Evolutionary conservation across 2,329 filamentous ascomycete genomes (phyloP).

Genomic region (Zalaria sp.): DNA sequence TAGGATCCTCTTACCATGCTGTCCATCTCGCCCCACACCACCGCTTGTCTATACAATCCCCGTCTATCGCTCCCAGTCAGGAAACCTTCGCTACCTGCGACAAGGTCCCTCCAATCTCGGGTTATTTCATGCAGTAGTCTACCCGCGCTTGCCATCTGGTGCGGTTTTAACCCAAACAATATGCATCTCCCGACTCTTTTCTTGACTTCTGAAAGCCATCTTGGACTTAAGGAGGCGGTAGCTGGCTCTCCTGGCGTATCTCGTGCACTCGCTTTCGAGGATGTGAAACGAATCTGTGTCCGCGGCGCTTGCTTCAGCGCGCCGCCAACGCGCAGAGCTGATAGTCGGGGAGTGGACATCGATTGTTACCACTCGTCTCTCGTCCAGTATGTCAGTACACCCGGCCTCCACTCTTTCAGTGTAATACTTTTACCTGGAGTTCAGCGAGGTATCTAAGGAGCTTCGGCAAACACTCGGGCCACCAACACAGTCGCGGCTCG

Average conservation of each 20-base stretch:
- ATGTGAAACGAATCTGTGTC: background rate
- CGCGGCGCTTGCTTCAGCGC: no score
- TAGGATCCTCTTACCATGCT: conserved; percentile 34
- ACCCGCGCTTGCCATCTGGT: conserved; percentile 45
- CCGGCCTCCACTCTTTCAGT: no score
- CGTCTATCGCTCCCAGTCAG: conserved; percentile 48
- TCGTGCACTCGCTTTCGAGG: background rate
- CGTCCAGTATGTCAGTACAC: no score
- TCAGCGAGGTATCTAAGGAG: no score
- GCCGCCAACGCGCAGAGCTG: no score
- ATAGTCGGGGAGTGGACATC: no score
- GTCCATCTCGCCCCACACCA: conserved; percentile 77
- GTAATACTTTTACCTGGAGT: no score
- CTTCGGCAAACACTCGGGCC: no score
- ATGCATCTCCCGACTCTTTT: conserved; percentile 59
- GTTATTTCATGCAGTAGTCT: conserved; percentile 46
- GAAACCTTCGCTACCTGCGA: conserved; percentile 64
- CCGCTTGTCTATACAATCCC: conserved; percentile 50
- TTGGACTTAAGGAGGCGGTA: conserved; percentile 28
- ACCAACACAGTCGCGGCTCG: no score
- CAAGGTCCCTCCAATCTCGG: conserved; percentile 54
- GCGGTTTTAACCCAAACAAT: conserved; percentile 50
- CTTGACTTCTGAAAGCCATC: conserved; percentile 59
- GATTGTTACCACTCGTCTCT: no score
- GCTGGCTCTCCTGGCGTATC: conserved; percentile 8